Evolutionary conservation across 2,329 filamentous ascomycete species (phyloP), one percentile per base, ranked within the genome.

Genomic region (Plenodomus biglobosus): DNA sequence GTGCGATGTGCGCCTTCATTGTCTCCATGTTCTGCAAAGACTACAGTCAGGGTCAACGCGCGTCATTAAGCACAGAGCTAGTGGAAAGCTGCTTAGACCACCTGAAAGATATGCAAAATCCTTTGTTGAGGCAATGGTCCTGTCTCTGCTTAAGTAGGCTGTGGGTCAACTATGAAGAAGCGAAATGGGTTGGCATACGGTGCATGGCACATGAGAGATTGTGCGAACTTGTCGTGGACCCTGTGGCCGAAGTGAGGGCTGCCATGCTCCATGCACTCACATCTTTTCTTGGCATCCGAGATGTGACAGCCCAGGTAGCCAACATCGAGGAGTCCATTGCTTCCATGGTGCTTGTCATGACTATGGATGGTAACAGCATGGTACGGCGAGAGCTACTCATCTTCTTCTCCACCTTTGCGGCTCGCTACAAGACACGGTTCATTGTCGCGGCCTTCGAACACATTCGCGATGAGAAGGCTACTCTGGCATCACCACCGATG

Each of bases 1-100:
- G 95, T 66, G 94, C 94, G 37, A 99, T 99, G 94, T 97, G 94
- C 70, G 92, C 94, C 1, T 99, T 99, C 68, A 96, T 99, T 53
- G 84, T 97, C 36, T 88, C 92, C 20, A 95, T 96, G 82, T 90
- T 99, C 55, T 99, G 94, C 82, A 95, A 94, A 68, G 88, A 88
- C 55, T 96, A 96, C 72, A 88, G 87, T 56, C 90, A 94, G 54
- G 94, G 92, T 2, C 92, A 96, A 71, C 87, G 87, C 42, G 92
- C 96, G 10, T 96, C 92, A 68, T 86, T 96, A 59, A 89, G 90
- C 58, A 88, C 87, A 0, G 92, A 96, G 57, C 86, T 97, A 53
- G 92, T 97, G 77, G 85, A 87, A 32, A 92, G 87, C 60, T 97
- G 92, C 67, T 76, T 97, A 35, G 79, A 82, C 4, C 92, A 97